Evolutionary conservation across 371 early-diverging fungal species (phyloP).

Genomic region (Apophysomyces variabilis): DNA sequence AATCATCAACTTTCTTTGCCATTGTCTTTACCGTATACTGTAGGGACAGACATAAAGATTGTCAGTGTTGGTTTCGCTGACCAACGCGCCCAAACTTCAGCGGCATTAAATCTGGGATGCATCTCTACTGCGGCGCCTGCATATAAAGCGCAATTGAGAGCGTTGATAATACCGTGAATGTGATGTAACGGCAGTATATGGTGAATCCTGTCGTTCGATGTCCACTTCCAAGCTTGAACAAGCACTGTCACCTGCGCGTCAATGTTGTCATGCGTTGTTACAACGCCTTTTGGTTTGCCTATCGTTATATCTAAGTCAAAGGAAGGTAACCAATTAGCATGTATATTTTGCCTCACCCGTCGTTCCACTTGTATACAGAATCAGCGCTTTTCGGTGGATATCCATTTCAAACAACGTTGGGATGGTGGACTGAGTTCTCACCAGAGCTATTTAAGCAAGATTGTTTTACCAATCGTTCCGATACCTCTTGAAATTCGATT

Average conservation of each 20-base stretch:
- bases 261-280: constrained; percentile 70
- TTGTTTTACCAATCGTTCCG: constrained; percentile 6
- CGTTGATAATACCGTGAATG: constrained; percentile 76
- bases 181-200: constrained; percentile 88
- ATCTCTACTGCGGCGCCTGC: constrained; percentile 81
- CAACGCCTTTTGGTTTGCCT: constrained; percentile 85
- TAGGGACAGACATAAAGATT: constrained; percentile 89
- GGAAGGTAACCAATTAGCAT: constrained; percentile 8
- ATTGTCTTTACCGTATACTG: constrained; percentile 67
- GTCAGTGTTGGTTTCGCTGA: constrained; percentile 40
- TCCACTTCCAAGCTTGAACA: constrained; percentile 78
- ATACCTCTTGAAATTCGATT: constrained; percentile 3
- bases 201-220: constrained; percentile 67
- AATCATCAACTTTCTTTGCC: background rate
- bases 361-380: constrained; percentile 85
- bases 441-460: constrained; percentile 7
- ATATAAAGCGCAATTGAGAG: constrained; percentile 64
- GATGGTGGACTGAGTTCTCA: constrained; percentile 9
- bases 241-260: constrained; percentile 69
- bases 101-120: constrained; percentile 67
- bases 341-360: constrained; percentile 45
- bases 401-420: constrained; percentile 31
- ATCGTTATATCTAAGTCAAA: background rate
- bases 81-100: constrained; percentile 66
- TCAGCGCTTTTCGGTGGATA: constrained; percentile 60